phyloP scores from a whole-genome alignment of 306 rosid species.

The Bauhinia variegata region DNA sequence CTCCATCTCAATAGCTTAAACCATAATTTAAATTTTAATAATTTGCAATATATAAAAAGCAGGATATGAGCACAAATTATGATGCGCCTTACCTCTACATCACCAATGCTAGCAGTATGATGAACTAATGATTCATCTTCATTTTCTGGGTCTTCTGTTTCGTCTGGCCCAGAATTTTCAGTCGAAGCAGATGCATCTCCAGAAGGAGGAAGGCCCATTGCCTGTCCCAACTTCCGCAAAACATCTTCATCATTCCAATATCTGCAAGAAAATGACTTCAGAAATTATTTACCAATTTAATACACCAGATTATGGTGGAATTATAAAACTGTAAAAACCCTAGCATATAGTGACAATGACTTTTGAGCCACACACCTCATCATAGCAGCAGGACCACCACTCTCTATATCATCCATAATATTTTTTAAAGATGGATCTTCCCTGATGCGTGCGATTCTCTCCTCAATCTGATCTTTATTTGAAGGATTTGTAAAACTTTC shows the following conservation, averaged over 20 bases:
- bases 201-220: slow-evolving; percentile 76
- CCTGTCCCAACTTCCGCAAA: slow-evolving; percentile 79
- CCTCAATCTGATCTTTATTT: slow-evolving; percentile 89
- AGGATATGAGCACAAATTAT: slow-evolving; percentile 1
- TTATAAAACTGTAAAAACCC: slow-evolving; percentile 21
- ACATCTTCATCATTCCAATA: slow-evolving; percentile 93
- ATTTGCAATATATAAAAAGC: not conserved
- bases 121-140: slow-evolving; percentile 97
- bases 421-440: slow-evolving; percentile 98
- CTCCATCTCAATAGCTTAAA: slow-evolving; percentile 17
- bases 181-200: slow-evolving; percentile 72
- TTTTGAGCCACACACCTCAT: slow-evolving; percentile 74
- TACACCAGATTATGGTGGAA: slow-evolving; percentile 12
- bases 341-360: slow-evolving; percentile 1
- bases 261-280: slow-evolving; percentile 46
- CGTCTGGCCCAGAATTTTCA: slow-evolving; percentile 68
- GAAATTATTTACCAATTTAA: slow-evolving; percentile 21
- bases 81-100: slow-evolving; percentile 67
- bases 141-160: slow-evolving; percentile 75
- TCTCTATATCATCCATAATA: slow-evolving; percentile 93
- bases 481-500: slow-evolving; percentile 81
- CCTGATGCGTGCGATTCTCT: slow-evolving; percentile 91
- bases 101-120: slow-evolving; percentile 96
- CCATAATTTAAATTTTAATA: slow-evolving; percentile 19
- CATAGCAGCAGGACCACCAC: slow-evolving; percentile 98